Percentiles rank a stretch among this genome's conserved stretches.
These are phyloP conservation scores for Hyaloscypha bicolor DNA, from an alignment of 495 filamentous ascomycete genomes.

Conservation along the genomic window DNA sequence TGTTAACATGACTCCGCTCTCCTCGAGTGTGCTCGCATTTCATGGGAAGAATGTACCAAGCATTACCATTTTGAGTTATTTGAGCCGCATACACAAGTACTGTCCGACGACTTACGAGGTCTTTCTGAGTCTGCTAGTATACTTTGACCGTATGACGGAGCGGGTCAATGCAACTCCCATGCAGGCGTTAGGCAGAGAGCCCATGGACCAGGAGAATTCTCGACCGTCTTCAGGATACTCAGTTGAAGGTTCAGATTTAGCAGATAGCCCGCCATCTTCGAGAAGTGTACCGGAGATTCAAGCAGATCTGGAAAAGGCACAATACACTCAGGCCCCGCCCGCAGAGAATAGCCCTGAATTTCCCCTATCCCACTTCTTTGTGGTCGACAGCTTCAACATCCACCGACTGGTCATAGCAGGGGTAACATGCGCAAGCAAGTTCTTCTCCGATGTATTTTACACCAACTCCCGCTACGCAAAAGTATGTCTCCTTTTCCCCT, in stretches of 20 bases:
- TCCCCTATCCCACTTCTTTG: slow-evolving; percentile 75
- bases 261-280: slow-evolving; percentile 29
- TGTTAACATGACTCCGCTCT: slow-evolving; percentile 70
- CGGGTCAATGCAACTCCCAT: slow-evolving; percentile 65
- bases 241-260: slow-evolving; percentile 33
- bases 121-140: slow-evolving; percentile 91
- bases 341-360: slow-evolving; percentile 31
- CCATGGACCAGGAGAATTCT: slow-evolving; percentile 23
- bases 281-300: slow-evolving; percentile 25
- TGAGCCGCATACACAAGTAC: slow-evolving; percentile 97
- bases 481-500: slow-evolving; percentile 53
- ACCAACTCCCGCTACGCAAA: slow-evolving; percentile 99
- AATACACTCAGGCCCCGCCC: slow-evolving; percentile 35
- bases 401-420: slow-evolving; percentile 96
- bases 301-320: slow-evolving; percentile 27
- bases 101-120: slow-evolving; percentile 99
- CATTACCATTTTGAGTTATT: slow-evolving; percentile 95
- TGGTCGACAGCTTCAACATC: slow-evolving; percentile 99
- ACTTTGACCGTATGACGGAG: slow-evolving; percentile 99
- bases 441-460: slow-evolving; percentile 99
- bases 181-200: slow-evolving; percentile 19
- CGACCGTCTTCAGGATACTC: slow-evolving; percentile 31
- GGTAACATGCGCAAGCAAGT: slow-evolving; percentile 98
- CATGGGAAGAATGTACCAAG: slow-evolving; percentile 98
- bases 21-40: slow-evolving; percentile 94